These are phyloP conservation scores for Aspergillus pseudoviridinutans DNA, from an alignment of 2,329 filamentous ascomycete species.

Conservation along the genomic window DNA sequence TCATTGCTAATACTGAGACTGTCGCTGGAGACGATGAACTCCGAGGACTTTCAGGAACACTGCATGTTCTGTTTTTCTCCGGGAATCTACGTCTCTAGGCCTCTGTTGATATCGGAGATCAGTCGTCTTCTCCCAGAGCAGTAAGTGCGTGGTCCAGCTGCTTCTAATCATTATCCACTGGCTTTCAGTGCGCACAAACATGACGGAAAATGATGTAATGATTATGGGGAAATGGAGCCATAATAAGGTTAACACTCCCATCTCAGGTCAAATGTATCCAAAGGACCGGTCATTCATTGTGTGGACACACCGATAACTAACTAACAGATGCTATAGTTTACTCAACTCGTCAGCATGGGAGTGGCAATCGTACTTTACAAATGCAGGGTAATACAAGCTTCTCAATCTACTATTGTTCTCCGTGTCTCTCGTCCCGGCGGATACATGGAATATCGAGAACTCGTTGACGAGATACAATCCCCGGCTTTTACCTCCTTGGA, in stretches of 20 bases:
- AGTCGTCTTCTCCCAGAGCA: neutral
- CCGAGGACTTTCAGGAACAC: neutral
- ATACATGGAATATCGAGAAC: too few relatives aligned
- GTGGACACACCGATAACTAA: too few relatives aligned
- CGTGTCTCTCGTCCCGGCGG: too few relatives aligned
- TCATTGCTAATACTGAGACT: neutral
- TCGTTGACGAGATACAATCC: too few relatives aligned
- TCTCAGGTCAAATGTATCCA: neutral
- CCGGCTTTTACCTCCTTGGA: too few relatives aligned
- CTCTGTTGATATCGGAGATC: neutral
- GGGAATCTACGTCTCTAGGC: neutral
- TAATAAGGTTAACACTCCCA: neutral
- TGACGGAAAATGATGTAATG: neutral
- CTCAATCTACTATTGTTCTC: too few relatives aligned
- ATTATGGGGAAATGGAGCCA: neutral
- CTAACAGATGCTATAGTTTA: too few relatives aligned
- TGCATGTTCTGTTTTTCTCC: neutral
- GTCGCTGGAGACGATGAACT: neutral
- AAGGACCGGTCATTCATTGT: neutral
- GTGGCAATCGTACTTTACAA: too few relatives aligned
- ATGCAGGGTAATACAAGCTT: too few relatives aligned
- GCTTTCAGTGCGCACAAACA: neutral
- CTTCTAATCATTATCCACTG: neutral
- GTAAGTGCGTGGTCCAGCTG: neutral
- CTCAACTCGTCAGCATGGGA: too few relatives aligned